A percentile compares a stretch with the other conserved stretches of the same genome.
phyloP scores from a whole-genome alignment of 2,329 filamentous ascomycete genomes.

The Aspergillus uvarum region DNA sequence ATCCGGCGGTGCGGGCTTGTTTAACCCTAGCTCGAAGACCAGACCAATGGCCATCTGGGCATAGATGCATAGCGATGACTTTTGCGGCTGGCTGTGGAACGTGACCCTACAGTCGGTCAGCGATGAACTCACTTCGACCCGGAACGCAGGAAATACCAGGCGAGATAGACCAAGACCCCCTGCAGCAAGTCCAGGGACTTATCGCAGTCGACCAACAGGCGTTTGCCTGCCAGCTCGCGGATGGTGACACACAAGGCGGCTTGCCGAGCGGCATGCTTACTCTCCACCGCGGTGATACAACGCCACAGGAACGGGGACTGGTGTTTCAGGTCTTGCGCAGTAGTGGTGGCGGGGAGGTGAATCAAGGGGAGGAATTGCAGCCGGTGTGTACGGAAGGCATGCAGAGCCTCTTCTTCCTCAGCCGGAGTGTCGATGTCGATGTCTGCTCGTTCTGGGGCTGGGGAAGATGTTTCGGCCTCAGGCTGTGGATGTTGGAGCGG shows the following conservation, averaged over 20 bases:
- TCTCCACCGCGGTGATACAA: conserved; percentile 9
- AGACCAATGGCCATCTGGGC: conserved; percentile 13
- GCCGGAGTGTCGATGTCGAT: background rate
- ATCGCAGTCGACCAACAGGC: conserved; percentile 10
- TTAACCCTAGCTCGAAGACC: conserved; percentile 10
- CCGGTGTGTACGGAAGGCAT: conserved; percentile 2
- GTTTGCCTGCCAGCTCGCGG: conserved; percentile 3
- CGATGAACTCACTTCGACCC: too few species aligned
- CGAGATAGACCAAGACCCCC: conserved; percentile 12
- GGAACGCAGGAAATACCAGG: background rate
- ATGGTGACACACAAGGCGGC: background rate
- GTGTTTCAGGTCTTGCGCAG: background rate
- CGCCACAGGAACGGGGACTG: conserved; percentile 14
- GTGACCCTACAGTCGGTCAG: conserved; percentile 7
- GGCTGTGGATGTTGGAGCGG: background rate
- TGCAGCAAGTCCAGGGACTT: conserved; percentile 13
- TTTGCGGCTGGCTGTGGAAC: conserved; percentile 10
- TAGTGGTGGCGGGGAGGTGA: conserved; percentile 1
- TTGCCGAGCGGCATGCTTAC: background rate
- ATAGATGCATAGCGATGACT: conserved; percentile 12
- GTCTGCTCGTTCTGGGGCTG: background rate
- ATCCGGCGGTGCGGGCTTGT: conserved; percentile 7
- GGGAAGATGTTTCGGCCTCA: background rate
- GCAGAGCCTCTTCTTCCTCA: conserved; percentile 4
- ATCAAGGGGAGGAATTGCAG: conserved; percentile 12